Evolutionary conservation across 179 eudicot species (phyloP).

Genomic region (Beta macrorhiza): DNA sequence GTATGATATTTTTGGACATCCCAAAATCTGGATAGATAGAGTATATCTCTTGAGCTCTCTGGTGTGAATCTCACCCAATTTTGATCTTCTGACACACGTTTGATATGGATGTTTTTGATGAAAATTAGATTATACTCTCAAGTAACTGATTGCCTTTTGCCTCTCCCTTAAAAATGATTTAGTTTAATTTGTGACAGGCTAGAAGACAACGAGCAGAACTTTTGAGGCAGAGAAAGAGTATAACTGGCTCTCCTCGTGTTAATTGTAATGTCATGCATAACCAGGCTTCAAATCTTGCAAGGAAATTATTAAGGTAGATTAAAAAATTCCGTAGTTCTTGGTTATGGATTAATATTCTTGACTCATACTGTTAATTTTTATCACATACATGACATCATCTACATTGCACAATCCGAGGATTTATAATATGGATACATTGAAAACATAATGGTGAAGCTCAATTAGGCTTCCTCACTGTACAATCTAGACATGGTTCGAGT

Average conservation of each 20-base stretch:
- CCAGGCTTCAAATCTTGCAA: slow-evolving; percentile 63
- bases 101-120: neutral
- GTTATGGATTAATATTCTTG: slow-evolving; percentile 11
- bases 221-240: slow-evolving; percentile 60
- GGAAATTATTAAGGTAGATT: slow-evolving; percentile 60
- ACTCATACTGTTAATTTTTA: neutral
- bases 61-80: neutral
- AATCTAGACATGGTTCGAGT: neutral
- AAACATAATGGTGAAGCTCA: neutral
- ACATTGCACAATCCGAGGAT: neutral
- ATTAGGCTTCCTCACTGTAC: neutral
- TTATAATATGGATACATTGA: neutral
- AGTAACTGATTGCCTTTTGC: neutral
- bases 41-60: neutral
- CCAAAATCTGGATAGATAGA: too few relatives aligned
- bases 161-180: neutral
- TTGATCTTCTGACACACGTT: neutral
- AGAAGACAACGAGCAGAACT: slow-evolving; percentile 84
- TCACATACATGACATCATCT: neutral
- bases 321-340: neutral
- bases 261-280: slow-evolving; percentile 40
- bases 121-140: neutral
- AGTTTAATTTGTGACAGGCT: slow-evolving; percentile 49
- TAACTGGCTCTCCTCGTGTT: slow-evolving; percentile 29
- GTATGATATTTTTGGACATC: too few relatives aligned